Base-by-base conservation (phyloP, 257 asterid species). In the Solanum chaucha region DNA sequence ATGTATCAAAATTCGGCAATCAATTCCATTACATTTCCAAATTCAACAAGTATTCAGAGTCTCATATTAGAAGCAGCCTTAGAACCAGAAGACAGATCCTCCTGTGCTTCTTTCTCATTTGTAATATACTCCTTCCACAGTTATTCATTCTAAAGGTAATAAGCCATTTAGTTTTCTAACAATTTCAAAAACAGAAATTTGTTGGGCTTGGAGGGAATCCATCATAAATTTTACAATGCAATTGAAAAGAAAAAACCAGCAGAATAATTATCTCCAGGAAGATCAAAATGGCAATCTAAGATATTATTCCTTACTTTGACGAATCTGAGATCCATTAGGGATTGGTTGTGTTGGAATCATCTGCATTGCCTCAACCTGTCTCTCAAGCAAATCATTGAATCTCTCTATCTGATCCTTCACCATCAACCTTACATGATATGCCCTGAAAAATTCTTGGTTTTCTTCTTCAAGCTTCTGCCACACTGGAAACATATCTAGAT, bases 381-480 rank as follows among this genome's bases (percentile, higher is more conserved):
- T 93, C 91, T 94, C 96, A 77, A 97, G 96, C 93, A 97, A 90
- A 86, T 91, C 91, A 80, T 97, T 97, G 88, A 97, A 95, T 89
- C 92, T 92, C 77, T 71, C 5, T 87, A 97, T 97, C 92, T 97
- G 99, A 59, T 97, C 96, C 93, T 97, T 97, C 88, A 97, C 94
- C 41, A 91, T 65, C 93, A 95, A 87, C 90, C 98, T 91, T 90
- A 93, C 88, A 88, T 92, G 94, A 92, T 97, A 97, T 71, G 96
- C 98, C 88, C 91, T 89, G 88, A 97, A 97, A 89, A 97, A 97
- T 7, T 93, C 97, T 89, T 67, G 93, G 86, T 97, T 97, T 93
- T 97, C 96, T 74, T 95, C 92, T 92, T 94, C 98, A 82, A 97
- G 99, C 91, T 94, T 94, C 90, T 94, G 97, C 99, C 99, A 97